Evolutionary conservation across 2,329 filamentous ascomycete species (phyloP), one percentile per base, ranked within the genome.

Genomic region (Diaporthe helianthi): DNA sequence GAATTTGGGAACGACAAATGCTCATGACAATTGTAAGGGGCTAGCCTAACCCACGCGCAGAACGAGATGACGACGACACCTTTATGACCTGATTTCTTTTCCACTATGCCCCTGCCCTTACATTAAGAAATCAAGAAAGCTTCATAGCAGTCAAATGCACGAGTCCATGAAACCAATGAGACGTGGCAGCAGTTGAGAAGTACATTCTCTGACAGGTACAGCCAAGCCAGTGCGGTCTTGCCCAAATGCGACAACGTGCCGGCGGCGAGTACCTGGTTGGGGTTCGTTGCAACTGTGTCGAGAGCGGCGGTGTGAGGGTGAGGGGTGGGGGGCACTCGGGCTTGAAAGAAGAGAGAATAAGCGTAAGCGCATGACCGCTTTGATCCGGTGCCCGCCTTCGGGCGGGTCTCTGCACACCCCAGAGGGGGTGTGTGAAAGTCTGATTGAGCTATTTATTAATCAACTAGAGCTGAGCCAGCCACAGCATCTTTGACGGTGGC

Each of bases 1-100:
- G 26, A 29, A 47, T 61, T 61, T 61, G 58, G 41, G 38, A 44
- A 60, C 54, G 55, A 19, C 22, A 15, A 41, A 41, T n/a, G n/a
- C 38, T 46, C 38, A 46, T 31, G 55, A 60, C 55, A 60, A 22
- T 46, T 46, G 38, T 22, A 58, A 58, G 53, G 53, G 53, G 53
- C 53, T 58, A n/a, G 54, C 31, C 36, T 47, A 55, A 29, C n/a
- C 53, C 17, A 15, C 29, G 41, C 41, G 12, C 52, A 55, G 51
- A 38, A 49, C 64, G 64, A 67, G 58, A 61, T 61, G 58, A 61
- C 58, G 41, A 67, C 52, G 52, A 58, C 41, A 67, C 41, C 36
- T 65, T 66, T 15, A 67, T 58, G 64, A 67, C 26, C 47, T 26
- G 41, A n/a, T 47, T 52, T 55, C 7, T 26, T 33, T 53, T 54